These are phyloP conservation scores for Pichia sp. DNA, from an alignment of 1,139 yeast species.

Conservation along the genomic window DNA sequence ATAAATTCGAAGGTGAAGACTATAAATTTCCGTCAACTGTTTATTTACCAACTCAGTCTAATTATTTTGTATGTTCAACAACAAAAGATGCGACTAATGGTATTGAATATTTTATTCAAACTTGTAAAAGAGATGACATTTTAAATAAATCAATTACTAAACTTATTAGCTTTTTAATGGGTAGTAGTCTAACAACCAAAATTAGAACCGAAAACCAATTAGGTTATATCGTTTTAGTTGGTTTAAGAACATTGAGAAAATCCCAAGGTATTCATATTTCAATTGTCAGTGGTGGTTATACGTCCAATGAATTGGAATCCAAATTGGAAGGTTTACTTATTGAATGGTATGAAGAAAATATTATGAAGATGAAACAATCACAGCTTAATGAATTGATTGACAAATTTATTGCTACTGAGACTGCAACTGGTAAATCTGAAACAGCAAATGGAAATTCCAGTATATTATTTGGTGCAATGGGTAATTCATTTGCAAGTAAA, in stretches of 20 bases:
- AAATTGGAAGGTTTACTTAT: constrained; percentile 43
- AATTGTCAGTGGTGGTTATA: constrained; percentile 41
- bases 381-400: constrained; percentile 29
- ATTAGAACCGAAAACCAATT: constrained; percentile 48
- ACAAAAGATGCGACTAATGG: constrained; percentile 45
- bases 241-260: constrained; percentile 43
- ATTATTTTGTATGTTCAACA: constrained; percentile 29
- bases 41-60: constrained; percentile 33
- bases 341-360: constrained; percentile 32
- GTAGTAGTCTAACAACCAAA: constrained; percentile 36
- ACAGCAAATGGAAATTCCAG: constrained; percentile 34
- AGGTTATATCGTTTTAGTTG: constrained; percentile 53
- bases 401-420: constrained; percentile 32
- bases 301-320: constrained; percentile 33
- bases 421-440: constrained; percentile 18
- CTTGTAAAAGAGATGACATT: constrained; percentile 40
- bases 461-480: constrained; percentile 34
- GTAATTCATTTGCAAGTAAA: constrained; percentile 22
- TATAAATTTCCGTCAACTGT: constrained; percentile 31
- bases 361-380: constrained; percentile 27
- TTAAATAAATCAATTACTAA: constrained; percentile 35
- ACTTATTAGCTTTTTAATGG: constrained; percentile 40
- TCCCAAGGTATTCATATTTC: constrained; percentile 53
- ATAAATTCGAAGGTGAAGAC: constrained; percentile 12
- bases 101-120: constrained; percentile 46